Evolutionary conservation across 2,329 filamentous ascomycete genomes (phyloP).

Genomic region (Arthrobotrys pseudoclavata): DNA sequence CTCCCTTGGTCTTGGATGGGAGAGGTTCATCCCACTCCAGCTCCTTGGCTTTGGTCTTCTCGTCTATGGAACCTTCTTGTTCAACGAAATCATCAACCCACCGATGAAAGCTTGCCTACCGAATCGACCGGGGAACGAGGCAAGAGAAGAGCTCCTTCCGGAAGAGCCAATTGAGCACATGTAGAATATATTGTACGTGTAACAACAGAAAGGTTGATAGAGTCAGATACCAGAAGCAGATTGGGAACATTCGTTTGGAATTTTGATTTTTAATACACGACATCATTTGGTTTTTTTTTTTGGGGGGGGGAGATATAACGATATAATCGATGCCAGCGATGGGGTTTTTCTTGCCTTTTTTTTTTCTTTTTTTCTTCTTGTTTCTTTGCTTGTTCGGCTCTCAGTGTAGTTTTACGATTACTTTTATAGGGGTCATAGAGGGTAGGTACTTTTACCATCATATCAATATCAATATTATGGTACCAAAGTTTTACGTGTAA

Average conservation of each 20-base stretch:
- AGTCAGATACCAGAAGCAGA: constrained; percentile 25
- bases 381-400: background rate
- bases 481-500: background rate
- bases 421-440: constrained; percentile 7
- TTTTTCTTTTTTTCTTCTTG: background rate
- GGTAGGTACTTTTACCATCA: constrained; percentile 18
- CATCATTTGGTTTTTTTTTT: constrained; percentile 30
- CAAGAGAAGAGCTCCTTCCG: constrained; percentile 74
- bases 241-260: constrained; percentile 23
- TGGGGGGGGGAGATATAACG: constrained; percentile 27
- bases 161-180: constrained; percentile 87
- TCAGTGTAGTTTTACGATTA: constrained; percentile 13
- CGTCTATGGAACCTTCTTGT: constrained; percentile 96
- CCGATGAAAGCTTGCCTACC: constrained; percentile 77
- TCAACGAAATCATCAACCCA: constrained; percentile 91
- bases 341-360: constrained; percentile 8
- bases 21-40: constrained; percentile 97
- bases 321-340: constrained; percentile 47
- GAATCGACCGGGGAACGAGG: constrained; percentile 42
- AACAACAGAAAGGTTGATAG: constrained; percentile 16
- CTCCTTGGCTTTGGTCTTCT: constrained; percentile 87
- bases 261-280: constrained; percentile 23
- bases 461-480: background rate
- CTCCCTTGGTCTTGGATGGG: constrained; percentile 92
- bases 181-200: constrained; percentile 62